These are phyloP conservation scores for Lyophyllum semitale DNA, from an alignment of 768 basidiomycete species.

Conservation along the genomic window DNA sequence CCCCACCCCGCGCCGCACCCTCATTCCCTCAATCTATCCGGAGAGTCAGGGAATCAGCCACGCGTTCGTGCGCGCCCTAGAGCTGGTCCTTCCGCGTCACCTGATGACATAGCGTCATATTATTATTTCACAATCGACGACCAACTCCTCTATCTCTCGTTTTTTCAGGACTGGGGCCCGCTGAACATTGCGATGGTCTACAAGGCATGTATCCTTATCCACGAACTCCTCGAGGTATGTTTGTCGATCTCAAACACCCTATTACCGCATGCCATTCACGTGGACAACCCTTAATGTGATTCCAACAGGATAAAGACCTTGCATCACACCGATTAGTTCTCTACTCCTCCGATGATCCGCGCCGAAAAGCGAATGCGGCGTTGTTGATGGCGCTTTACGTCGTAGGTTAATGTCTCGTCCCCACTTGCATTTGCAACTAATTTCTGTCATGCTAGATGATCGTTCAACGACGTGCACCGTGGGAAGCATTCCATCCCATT, in stretches of 20 bases:
- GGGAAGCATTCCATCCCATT: slow-evolving; percentile 94
- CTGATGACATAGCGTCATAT: slow-evolving; percentile 75
- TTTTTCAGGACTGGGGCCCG: slow-evolving; percentile 95
- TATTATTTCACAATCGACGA: slow-evolving; percentile 95
- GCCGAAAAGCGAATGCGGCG: slow-evolving; percentile 90
- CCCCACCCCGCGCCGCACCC: slow-evolving; percentile 72
- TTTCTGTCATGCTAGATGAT: slow-evolving; percentile 68
- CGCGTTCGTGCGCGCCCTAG: slow-evolving; percentile 61
- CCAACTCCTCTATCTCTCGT: slow-evolving; percentile 88
- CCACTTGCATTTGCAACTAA: neutral
- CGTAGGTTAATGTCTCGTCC: slow-evolving; percentile 49
- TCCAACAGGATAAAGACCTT: slow-evolving; percentile 70
- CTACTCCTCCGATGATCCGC: slow-evolving; percentile 85
- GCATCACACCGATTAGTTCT: slow-evolving; percentile 77
- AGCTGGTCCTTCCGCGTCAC: slow-evolving; percentile 62
- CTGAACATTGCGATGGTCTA: slow-evolving; percentile 92
- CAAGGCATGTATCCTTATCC: slow-evolving; percentile 89
- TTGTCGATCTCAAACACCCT: slow-evolving; percentile 20
- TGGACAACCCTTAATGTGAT: slow-evolving; percentile 28
- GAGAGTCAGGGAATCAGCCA: slow-evolving; percentile 56
- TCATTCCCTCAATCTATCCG: slow-evolving; percentile 61
- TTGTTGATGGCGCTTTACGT: slow-evolving; percentile 92
- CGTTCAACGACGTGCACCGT: slow-evolving; percentile 84
- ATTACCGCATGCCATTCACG: slow-evolving; percentile 40
- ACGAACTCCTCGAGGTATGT: slow-evolving; percentile 80